Evolutionary conservation across 352 stramenopile species (phyloP).

Genomic region (Globisporangium canariense): DNA sequence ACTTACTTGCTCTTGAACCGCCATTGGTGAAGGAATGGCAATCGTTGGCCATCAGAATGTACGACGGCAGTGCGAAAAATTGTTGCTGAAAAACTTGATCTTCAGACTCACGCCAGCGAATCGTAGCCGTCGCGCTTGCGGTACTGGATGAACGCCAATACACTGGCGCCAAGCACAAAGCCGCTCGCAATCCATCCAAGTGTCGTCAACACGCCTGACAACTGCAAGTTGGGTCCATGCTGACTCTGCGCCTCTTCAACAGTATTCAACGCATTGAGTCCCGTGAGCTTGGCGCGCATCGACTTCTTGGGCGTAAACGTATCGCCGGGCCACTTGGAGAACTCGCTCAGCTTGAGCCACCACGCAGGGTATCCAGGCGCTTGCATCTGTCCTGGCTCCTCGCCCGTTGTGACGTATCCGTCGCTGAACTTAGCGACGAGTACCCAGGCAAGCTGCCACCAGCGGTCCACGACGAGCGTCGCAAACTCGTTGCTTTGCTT

Average conservation of each 20-base stretch:
- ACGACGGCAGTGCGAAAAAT: not conserved
- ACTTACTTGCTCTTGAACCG: not conserved
- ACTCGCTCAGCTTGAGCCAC: conserved; percentile 60
- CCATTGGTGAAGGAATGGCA: not conserved
- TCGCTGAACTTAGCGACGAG: conserved; percentile 73
- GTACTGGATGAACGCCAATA: conserved; percentile 31
- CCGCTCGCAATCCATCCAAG: conserved; percentile 36
- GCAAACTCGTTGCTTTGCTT: conserved; percentile 54
- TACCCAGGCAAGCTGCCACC: conserved; percentile 65
- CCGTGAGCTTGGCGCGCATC: conserved; percentile 42
- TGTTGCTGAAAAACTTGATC: not conserved
- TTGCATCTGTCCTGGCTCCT: conserved; percentile 36
- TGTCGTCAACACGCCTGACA: conserved; percentile 7
- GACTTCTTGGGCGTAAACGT: conserved; percentile 50
- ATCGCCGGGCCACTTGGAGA: conserved; percentile 61
- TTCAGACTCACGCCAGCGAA: conserved; percentile 21
- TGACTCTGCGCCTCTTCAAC: not conserved
- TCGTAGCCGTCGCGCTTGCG: conserved; percentile 38
- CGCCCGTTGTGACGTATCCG: conserved; percentile 67
- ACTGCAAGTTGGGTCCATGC: not conserved
- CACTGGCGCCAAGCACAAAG: conserved; percentile 29
- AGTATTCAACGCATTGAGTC: conserved; percentile 23
- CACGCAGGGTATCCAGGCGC: conserved; percentile 59
- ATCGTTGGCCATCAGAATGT: not conserved
- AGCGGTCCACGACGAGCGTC: conserved; percentile 42